Percentiles rank a stretch among this genome's conserved stretches.
phyloP scores from a whole-genome alignment of 2,329 filamentous ascomycete species.

The Penicillium paneum region DNA sequence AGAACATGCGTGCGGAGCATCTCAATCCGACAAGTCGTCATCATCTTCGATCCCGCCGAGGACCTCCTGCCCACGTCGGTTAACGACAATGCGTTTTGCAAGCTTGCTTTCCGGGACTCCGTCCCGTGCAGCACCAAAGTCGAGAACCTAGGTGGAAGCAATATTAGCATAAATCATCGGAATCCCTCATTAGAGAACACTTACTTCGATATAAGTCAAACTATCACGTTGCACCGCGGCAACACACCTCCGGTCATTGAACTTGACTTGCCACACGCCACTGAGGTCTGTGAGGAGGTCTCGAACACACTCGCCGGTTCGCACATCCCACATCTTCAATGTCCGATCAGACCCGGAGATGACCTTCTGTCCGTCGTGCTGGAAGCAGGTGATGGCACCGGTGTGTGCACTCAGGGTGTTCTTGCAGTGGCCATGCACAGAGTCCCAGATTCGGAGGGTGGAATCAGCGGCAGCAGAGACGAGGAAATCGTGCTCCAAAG shows the following conservation, averaged over 20 bases:
- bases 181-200: slow-evolving; percentile 29
- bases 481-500: slow-evolving; percentile 81
- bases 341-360: slow-evolving; percentile 95
- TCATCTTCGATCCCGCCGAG: slow-evolving; percentile 31
- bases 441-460: slow-evolving; percentile 94
- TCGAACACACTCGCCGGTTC: slow-evolving; percentile 85
- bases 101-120: slow-evolving; percentile 74
- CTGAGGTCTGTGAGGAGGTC: slow-evolving; percentile 89
- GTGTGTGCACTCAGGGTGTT: slow-evolving; percentile 90
- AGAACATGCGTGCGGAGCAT: background rate
- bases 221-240: slow-evolving; percentile 91
- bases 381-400: slow-evolving; percentile 96
- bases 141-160: slow-evolving; percentile 67
- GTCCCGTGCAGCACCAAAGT: slow-evolving; percentile 92
- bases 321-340: slow-evolving; percentile 97
- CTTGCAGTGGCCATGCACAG: slow-evolving; percentile 85
- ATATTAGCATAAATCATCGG: slow-evolving; percentile 11
- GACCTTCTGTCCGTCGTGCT: slow-evolving; percentile 94
- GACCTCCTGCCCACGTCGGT: slow-evolving; percentile 40
- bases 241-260: slow-evolving; percentile 91
- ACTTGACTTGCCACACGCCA: slow-evolving; percentile 99
- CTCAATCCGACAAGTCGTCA: slow-evolving; percentile 30
- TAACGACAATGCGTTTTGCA: slow-evolving; percentile 66
- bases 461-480: slow-evolving; percentile 95
- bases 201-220: slow-evolving; percentile 92